Base-by-base conservation (phyloP, 2,329 filamentous ascomycete species). In the Pseudocercospora eumusae region DNA sequence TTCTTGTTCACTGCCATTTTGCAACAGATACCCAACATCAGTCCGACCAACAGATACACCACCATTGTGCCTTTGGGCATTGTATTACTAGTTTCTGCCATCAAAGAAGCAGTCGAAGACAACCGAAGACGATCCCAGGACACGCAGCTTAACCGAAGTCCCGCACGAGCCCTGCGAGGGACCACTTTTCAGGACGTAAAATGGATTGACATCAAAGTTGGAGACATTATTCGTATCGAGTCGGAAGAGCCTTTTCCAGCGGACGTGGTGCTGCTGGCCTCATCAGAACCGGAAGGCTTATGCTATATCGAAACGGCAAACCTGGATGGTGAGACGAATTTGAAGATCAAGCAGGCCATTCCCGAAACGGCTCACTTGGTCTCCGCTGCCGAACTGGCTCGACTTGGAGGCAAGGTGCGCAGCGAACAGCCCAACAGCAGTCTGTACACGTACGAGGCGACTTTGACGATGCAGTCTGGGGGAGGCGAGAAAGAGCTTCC, bases 281-380 rank as follows among this genome's bases (percentile, higher is more conserved):
- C 92, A 72, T 98, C 95, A 6, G 96, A 99, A 75, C 96, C 95
- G 0, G 95, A 99, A 80, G 95, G 95, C 70, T 80, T 99, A 60
- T 99, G 95, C 78, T 99, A 99, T 75, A 98, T 99, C 73, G 95
- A 99, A 79, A 99, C 95, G 1, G 93, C 95, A 23, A 99, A 99
- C 74, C 82, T 99, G 62, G 95, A 99, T 71, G 95, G 95, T 69
- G 95, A 99, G 78, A 99, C 95, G 20, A 99, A 99, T 75, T 80
- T 99, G 69, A 99, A 99, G 79, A 96, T 99, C 80, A 99, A 99
- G 80, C 95, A 99, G 79, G 93, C 88, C 1, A 88, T 97, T 58
- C 93, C 95, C 0, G 95, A 99, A 80, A 99, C 95, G 0, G 88
- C 90, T 13, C 83, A 89, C 64, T 83, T 97, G 74, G 92, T 99